Percentiles rank a stretch among this genome's conserved stretches.
Evolutionary conservation across 1,284 basidiomycete genomes (phyloP).

Genomic region (Ustanciosporium gigantosporum): DNA sequence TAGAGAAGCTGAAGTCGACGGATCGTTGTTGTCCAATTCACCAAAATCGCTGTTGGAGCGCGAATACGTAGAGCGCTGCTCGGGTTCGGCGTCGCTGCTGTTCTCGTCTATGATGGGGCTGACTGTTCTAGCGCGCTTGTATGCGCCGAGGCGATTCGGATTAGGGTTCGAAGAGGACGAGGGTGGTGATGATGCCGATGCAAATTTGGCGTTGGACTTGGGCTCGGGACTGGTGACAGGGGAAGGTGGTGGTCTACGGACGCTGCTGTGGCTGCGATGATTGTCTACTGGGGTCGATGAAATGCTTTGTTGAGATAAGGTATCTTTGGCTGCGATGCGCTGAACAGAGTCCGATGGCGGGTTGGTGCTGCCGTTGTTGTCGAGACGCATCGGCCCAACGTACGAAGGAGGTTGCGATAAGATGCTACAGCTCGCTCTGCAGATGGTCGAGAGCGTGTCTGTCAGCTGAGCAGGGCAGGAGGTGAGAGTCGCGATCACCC

Average conservation of each 20-base stretch:
- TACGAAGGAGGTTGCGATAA: too few relatives aligned
- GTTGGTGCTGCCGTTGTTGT: neutral
- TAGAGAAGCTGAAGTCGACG: neutral
- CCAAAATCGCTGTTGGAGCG: slow-evolving; percentile 27
- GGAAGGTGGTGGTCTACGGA: slow-evolving; percentile 16
- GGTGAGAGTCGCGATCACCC: too few relatives aligned
- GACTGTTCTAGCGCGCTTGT: slow-evolving; percentile 34
- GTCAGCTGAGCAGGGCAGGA: too few relatives aligned
- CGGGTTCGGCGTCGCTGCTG: slow-evolving; percentile 35
- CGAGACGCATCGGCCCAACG: neutral
- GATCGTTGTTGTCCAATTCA: slow-evolving; percentile 11
- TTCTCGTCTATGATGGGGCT: slow-evolving; percentile 43
- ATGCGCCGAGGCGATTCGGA: slow-evolving; percentile 6
- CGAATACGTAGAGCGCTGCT: slow-evolving; percentile 13
- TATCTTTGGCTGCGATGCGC: too few relatives aligned
- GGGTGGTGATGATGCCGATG: too few relatives aligned
- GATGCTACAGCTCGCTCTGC: too few relatives aligned
- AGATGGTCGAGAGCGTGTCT: too few relatives aligned
- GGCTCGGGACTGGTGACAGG: slow-evolving; percentile 17
- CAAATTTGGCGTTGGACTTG: slow-evolving; percentile 9
- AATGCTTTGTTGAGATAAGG: neutral
- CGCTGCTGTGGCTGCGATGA: too few relatives aligned
- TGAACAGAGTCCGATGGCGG: too few relatives aligned
- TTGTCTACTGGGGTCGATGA: neutral
- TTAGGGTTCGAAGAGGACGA: slow-evolving; percentile 1